Conservation (phyloP, 169 alveolate species). For the Eimeria maxima region DNA sequence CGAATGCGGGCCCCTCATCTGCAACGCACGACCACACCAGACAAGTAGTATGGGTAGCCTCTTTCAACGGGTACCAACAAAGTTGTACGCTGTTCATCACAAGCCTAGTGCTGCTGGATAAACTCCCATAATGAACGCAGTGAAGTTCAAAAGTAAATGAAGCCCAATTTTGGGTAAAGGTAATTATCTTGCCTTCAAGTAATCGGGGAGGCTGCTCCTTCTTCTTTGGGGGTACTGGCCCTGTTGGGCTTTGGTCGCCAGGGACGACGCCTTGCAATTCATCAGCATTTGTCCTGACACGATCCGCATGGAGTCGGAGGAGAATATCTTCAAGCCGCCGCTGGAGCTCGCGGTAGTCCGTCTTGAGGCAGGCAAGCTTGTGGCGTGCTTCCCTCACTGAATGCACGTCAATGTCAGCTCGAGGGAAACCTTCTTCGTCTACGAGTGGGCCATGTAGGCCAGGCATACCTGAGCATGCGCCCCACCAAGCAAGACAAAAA, state of each 20-base stretch:
- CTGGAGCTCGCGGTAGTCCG: conserved; percentile 64
- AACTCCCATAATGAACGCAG: background rate
- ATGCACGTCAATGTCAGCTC: conserved; percentile 76
- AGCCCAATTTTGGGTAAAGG: background rate
- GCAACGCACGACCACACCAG: background rate
- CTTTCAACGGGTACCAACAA: background rate
- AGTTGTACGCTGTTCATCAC: background rate
- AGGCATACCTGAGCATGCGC: conserved; percentile 61
- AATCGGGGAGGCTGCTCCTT: background rate
- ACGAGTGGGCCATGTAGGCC: conserved; percentile 69
- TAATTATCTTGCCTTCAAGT: background rate
- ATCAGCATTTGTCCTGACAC: background rate
- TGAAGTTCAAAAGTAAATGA: background rate
- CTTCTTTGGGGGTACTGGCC: background rate
- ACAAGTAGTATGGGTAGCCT: too few relatives aligned
- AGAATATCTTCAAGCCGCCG: conserved; percentile 22
- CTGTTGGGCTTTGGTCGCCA: background rate
- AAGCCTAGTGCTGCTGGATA: background rate
- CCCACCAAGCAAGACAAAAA: too few relatives aligned
- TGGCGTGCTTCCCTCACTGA: conserved; percentile 78
- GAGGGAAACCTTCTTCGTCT: conserved; percentile 78
- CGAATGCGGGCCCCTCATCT: conserved; percentile 61
- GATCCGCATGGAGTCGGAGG: background rate
- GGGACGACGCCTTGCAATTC: background rate
- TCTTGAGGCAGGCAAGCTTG: conserved; percentile 62